phyloP scores from a whole-genome alignment of 805 yeast genomes.

The Metschnikowia cerradonensis region DNA sequence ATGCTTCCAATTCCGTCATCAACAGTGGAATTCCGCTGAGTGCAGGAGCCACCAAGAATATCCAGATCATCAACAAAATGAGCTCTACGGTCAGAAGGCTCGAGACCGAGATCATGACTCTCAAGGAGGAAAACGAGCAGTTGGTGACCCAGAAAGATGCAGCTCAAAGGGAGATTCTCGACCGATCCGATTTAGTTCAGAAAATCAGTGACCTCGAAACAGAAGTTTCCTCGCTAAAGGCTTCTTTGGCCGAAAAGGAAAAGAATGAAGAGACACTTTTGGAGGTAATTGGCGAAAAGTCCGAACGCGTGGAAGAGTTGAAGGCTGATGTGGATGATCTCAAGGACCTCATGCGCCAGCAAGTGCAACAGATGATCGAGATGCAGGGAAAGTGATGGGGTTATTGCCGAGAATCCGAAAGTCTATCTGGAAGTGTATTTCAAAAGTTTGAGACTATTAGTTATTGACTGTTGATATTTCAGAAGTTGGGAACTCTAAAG shows the following conservation, averaged over 20 bases:
- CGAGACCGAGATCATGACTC: conserved; percentile 69
- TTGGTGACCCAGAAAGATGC: conserved; percentile 56
- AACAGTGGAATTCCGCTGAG: conserved; percentile 12
- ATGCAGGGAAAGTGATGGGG: conserved; percentile 9
- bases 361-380: conserved; percentile 73
- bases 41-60: conserved; percentile 23
- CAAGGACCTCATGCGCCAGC: conserved; percentile 77
- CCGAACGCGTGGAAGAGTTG: conserved; percentile 80
- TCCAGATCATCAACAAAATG: conserved; percentile 71
- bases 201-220: conserved; percentile 30
- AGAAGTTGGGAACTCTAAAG: too few relatives aligned
- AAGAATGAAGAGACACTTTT: conserved; percentile 52
- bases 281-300: conserved; percentile 78
- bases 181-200: conserved; percentile 23
- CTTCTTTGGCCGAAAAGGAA: conserved; percentile 33
- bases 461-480: too few relatives aligned
- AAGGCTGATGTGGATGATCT: conserved; percentile 85
- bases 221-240: conserved; percentile 23
- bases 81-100: conserved; percentile 72
- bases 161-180: conserved; percentile 65
- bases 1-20: conserved; percentile 7
- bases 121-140: conserved; percentile 58
- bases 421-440: too few relatives aligned
- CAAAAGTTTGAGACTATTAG: too few relatives aligned
- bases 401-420: too few relatives aligned